Evolutionary conservation across 306 rosid species (phyloP).

Genomic region (Albizia julibrissin): DNA sequence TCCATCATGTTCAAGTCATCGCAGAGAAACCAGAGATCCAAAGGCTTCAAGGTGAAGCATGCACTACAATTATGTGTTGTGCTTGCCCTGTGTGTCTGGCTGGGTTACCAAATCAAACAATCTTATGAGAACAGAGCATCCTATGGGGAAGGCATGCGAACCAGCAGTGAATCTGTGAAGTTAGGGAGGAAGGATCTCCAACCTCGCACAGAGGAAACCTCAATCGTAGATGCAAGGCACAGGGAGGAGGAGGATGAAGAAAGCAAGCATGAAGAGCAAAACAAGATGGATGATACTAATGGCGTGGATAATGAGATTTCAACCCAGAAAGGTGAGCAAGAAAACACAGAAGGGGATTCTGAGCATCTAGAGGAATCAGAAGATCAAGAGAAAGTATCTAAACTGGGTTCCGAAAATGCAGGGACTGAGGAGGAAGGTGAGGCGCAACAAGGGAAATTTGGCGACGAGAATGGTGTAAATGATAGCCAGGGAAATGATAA

Average conservation of each 20-base stretch:
- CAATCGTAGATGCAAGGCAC: conserved; percentile 61
- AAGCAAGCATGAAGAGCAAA: conserved; percentile 47
- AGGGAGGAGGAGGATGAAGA: conserved; percentile 71
- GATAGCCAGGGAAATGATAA: conserved; percentile 43
- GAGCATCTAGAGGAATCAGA: conserved; percentile 43
- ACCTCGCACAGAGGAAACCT: conserved; percentile 53
- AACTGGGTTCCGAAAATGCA: conserved; percentile 40
- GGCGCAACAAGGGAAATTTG: conserved; percentile 28
- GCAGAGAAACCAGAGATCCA: conserved; percentile 73
- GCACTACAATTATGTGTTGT: conserved; percentile 70
- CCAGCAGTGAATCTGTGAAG: conserved; percentile 48
- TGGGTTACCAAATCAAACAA: conserved; percentile 84
- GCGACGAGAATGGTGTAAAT: conserved; percentile 39
- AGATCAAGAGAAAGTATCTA: conserved; percentile 44
- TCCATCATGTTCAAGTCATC: conserved; percentile 73
- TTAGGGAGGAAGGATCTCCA: conserved; percentile 79
- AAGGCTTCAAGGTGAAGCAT: conserved; percentile 95
- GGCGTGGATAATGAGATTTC: conserved; percentile 40
- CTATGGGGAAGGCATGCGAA: conserved; percentile 30
- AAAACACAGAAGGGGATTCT: conserved; percentile 43
- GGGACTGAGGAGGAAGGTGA: conserved; percentile 39
- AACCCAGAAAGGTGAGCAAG: conserved; percentile 37
- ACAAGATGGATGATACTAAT: conserved; percentile 49
- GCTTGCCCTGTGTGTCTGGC: conserved; percentile 79
- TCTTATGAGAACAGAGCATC: conserved; percentile 62